Conservation (phyloP, 2,329 filamentous ascomycete species). For the Colletotrichum gigasporum region DNA sequence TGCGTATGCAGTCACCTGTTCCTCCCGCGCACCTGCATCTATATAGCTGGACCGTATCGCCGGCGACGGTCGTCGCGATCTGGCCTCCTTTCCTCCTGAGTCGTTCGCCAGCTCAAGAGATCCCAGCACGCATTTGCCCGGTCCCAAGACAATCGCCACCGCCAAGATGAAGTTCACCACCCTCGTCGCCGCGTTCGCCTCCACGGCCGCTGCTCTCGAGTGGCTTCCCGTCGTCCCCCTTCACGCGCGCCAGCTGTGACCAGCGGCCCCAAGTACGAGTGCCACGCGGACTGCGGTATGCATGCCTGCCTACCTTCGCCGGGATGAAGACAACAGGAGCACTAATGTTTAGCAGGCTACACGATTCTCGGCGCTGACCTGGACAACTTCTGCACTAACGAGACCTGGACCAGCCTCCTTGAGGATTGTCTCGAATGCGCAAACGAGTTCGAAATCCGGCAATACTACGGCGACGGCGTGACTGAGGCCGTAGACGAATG, state of each 20-base stretch:
- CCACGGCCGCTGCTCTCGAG: not conserved
- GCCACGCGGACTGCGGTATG: conserved; percentile 58
- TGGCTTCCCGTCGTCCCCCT: conserved; percentile 21
- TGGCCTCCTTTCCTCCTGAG: too few relatives aligned
- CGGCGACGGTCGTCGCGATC: too few relatives aligned
- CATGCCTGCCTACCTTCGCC: conserved; percentile 34
- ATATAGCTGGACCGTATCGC: not conserved
- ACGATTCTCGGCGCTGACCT: conserved; percentile 46
- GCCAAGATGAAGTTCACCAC: conserved; percentile 6
- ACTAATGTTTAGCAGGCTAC: conserved; percentile 33
- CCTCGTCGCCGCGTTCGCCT: not conserved
- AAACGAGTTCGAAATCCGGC: conserved; percentile 54
- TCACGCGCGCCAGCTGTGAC: conserved; percentile 20
- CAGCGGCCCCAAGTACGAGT: conserved; percentile 34
- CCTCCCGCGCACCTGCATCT: not conserved
- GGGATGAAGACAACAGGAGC: not conserved
- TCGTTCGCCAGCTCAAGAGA: not conserved
- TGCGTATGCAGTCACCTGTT: not conserved
- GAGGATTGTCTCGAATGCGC: conserved; percentile 53
- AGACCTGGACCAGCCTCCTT: conserved; percentile 50
- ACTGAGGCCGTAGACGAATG: conserved; percentile 43
- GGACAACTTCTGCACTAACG: conserved; percentile 47
- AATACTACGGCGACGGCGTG: conserved; percentile 50
- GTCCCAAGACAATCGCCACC: not conserved
- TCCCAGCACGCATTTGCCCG: not conserved